A percentile compares a stretch with the other conserved stretches of the same genome.
Evolutionary conservation across 2,329 filamentous ascomycete genomes (phyloP).

Genomic region (Ceratocystis ficicola): DNA sequence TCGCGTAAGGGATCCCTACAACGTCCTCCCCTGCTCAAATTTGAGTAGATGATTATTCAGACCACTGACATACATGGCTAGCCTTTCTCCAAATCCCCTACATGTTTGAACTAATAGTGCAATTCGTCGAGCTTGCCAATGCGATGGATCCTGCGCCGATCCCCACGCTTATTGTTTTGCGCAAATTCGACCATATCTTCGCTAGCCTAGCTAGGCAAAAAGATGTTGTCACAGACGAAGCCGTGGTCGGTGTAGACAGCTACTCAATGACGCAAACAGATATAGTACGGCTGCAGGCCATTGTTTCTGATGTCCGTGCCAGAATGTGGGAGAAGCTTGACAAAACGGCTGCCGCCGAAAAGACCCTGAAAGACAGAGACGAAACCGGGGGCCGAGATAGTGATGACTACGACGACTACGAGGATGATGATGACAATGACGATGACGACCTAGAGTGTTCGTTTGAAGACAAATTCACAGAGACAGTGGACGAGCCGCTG

Average conservation of each 20-base stretch:
- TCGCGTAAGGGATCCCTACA: constrained; percentile 51
- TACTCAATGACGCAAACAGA: constrained; percentile 47
- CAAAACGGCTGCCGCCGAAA: constrained; percentile 28
- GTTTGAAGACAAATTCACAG: constrained; percentile 31
- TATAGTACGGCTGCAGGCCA: constrained; percentile 73
- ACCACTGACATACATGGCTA: constrained; percentile 23
- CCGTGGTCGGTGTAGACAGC: constrained; percentile 58
- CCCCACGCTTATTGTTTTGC: constrained; percentile 57
- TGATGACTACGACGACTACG: neutral
- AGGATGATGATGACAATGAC: neutral
- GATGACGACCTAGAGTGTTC: constrained; percentile 17
- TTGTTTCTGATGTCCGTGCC: constrained; percentile 65
- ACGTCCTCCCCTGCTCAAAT: no score
- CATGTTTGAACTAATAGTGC: constrained; percentile 69
- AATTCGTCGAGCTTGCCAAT: constrained; percentile 58
- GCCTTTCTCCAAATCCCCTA: constrained; percentile 46
- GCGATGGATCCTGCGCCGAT: constrained; percentile 37
- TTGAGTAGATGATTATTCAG: neutral
- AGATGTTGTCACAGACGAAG: constrained; percentile 52
- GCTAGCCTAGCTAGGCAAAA: constrained; percentile 57
- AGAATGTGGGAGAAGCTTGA: constrained; percentile 34
- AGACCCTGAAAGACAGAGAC: neutral
- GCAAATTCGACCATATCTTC: constrained; percentile 75
- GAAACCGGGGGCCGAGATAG: neutral
- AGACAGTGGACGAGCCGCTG: constrained; percentile 28